Evolutionary conservation across 257 asterid species (phyloP), one percentile per base, ranked within the genome.

Genomic region (Linaria vulgaris): DNA sequence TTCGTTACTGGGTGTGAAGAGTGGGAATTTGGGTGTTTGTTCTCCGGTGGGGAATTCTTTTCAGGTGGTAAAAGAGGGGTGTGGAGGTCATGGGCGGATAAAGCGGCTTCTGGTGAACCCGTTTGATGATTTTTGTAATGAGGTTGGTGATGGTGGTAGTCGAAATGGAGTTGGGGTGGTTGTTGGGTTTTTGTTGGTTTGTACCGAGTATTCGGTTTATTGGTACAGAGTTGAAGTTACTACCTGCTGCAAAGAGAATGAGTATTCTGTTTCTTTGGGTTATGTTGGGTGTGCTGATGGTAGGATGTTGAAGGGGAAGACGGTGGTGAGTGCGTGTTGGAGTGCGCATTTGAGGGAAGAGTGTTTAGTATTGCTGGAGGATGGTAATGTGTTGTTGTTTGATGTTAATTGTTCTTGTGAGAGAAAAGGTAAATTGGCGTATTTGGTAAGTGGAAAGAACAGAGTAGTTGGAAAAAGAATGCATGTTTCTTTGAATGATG

Each of bases 311-410:
- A 69, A 68, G 85, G 85, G 75, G 11, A 71, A 63, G 27, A 24
- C 59, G 24, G 80, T 91, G 63, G 76, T 78, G 56, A 70, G 85
- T 44, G 86, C 75, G 31, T 86, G 91, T 77, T 91, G 98, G 98
- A 91, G 87, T 75, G 89, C 95, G 21, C 88, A 88, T 81, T 56
- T 83, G 63, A 75, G 54, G 22, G 90, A 88, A 74, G 90, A 91
- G 76, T 77, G 96, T 66, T 72, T 82, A 27, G 82, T 91, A 69
- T 54, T 91, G 82, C 59, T 86, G 78, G 92, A 80, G 67, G 83
- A 69, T 39, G 98, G 96, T 6, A 82, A 81, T 44, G 58, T 88
- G 19, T 67, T 84, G 70, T 70, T 91, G 82, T 88, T 91, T 78
- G 91, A 83, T 66, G 63, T 88, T 64, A 61, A 66, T 57, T 49